Percentiles rank a stretch among this genome's conserved stretches.
These are phyloP conservation scores for Pelargonium cotyledonis DNA, from an alignment of 441 rosid genomes.

Conservation along the genomic window DNA sequence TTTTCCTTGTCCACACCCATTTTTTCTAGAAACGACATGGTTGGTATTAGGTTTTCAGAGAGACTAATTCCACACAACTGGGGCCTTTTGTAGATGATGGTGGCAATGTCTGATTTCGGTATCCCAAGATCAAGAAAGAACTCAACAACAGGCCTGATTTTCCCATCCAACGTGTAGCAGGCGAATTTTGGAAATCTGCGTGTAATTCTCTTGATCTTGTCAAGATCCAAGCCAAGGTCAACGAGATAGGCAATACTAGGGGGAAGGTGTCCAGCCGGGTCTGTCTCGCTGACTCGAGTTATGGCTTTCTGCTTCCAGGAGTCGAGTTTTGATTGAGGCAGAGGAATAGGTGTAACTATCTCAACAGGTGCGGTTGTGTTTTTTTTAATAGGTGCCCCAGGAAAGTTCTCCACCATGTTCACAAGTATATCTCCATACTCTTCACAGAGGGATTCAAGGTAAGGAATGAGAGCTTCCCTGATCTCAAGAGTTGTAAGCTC, in stretches of 20 bases:
- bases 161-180: slow-evolving; percentile 60
- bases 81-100: slow-evolving; percentile 55
- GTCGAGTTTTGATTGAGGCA: slow-evolving; percentile 25
- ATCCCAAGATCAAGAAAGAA: slow-evolving; percentile 69
- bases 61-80: slow-evolving; percentile 70
- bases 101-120: slow-evolving; percentile 46
- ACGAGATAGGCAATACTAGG: slow-evolving; percentile 59
- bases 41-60: slow-evolving; percentile 54
- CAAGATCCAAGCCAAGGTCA: slow-evolving; percentile 63
- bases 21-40: slow-evolving; percentile 58
- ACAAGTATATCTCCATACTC: slow-evolving; percentile 45
- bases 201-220: slow-evolving; percentile 59
- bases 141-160: slow-evolving; percentile 65
- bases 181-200: slow-evolving; percentile 57
- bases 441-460: slow-evolving; percentile 52
- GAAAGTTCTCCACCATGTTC: slow-evolving; percentile 54
- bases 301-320: slow-evolving; percentile 44
- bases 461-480: slow-evolving; percentile 64
- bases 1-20: slow-evolving; percentile 60
- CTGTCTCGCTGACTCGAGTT: slow-evolving; percentile 47
- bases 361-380: slow-evolving; percentile 15
- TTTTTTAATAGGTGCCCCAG: slow-evolving; percentile 41
- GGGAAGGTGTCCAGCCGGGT: slow-evolving; percentile 43
- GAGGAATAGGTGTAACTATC: slow-evolving; percentile 13
- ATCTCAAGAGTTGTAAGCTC: slow-evolving; percentile 76